Percentiles rank a stretch among this genome's conserved stretches.
Conservation (phyloP, 148 eudicot genomes). For the Persicaria tinctoria region DNA sequence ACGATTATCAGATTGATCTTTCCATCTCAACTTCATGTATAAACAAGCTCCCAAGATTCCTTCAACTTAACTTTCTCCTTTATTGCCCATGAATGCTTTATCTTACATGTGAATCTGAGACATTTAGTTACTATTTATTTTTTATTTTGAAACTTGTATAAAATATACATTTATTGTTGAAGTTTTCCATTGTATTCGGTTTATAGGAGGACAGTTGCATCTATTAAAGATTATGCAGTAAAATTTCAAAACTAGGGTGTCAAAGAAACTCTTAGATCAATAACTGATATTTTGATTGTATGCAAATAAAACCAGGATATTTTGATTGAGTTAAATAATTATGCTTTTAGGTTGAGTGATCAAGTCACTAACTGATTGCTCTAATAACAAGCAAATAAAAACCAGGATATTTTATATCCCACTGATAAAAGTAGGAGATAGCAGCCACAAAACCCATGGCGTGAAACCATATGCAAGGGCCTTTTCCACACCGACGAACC, state of each 20-base stretch:
- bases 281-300: too few relatives aligned
- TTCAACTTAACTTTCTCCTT: background rate
- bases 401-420: too few relatives aligned
- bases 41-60: background rate
- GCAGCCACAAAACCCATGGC: background rate
- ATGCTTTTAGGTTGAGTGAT: background rate
- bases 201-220: too few relatives aligned
- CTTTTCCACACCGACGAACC: background rate
- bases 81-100: background rate
- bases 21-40: background rate
- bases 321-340: too few relatives aligned
- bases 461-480: background rate
- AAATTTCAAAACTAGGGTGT: too few relatives aligned
- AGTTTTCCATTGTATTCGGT: too few relatives aligned
- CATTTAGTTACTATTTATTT: background rate
- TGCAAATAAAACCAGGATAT: too few relatives aligned
- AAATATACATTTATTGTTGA: too few relatives aligned
- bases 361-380: too few relatives aligned
- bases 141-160: background rate
- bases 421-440: background rate
- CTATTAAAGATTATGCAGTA: too few relatives aligned
- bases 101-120: background rate
- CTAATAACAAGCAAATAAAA: too few relatives aligned
- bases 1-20: background rate
- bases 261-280: too few relatives aligned